Conservation (phyloP, 78 protist genomes). For the Protostelium mycophagum region DNA sequence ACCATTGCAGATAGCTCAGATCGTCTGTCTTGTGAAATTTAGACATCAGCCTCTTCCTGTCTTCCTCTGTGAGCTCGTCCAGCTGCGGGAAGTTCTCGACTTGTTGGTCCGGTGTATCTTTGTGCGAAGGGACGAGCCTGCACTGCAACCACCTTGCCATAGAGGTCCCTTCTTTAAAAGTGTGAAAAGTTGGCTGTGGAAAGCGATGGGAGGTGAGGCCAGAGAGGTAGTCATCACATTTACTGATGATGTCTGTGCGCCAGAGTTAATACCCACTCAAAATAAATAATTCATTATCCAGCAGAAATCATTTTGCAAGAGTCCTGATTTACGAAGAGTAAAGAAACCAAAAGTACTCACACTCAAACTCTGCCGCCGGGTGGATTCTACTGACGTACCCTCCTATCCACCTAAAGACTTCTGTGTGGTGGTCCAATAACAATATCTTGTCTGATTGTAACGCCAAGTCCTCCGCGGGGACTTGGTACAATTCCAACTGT, state of each 20-base stretch:
- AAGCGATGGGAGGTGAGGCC: not conserved
- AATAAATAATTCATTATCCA: too few relatives aligned
- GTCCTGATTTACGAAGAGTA: too few relatives aligned
- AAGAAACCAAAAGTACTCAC: too few relatives aligned
- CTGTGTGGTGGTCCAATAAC: conserved; percentile 6
- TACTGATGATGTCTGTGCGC: not conserved
- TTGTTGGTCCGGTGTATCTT: not conserved
- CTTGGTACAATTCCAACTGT: not conserved
- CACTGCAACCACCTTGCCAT: conserved; percentile 9
- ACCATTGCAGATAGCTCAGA: not conserved
- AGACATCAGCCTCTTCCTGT: conserved; percentile 1
- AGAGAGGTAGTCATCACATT: not conserved
- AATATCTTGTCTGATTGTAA: conserved; percentile 1
- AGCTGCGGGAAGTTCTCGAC: not conserved
- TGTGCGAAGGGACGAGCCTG: not conserved
- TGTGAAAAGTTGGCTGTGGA: conserved; percentile 3
- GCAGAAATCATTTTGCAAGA: too few relatives aligned
- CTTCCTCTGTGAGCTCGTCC: conserved; percentile 5
- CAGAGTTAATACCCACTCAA: too few relatives aligned
- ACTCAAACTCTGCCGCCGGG: not conserved
- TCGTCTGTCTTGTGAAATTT: conserved; percentile 7
- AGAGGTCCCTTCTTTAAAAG: not conserved
- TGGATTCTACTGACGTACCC: not conserved
- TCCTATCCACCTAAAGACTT: conserved; percentile 2
- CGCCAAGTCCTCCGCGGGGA: conserved; percentile 1